These are phyloP conservation scores for Capsicum rhomboideum DNA, from an alignment of 257 asterid species.

Conservation along the genomic window DNA sequence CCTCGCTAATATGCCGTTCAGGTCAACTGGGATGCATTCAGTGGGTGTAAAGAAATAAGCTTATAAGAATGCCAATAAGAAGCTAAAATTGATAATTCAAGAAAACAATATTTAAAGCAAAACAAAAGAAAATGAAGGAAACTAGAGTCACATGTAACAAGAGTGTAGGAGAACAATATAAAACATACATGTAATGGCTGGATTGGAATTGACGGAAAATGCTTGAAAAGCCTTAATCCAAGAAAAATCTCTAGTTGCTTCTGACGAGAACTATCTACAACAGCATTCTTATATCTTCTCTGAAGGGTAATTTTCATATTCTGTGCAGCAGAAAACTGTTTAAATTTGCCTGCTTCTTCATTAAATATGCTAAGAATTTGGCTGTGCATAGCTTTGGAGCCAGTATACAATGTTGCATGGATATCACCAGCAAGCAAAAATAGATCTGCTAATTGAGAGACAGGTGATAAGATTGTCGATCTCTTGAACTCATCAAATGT, in stretches of 20 bases:
- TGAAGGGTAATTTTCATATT: constrained; percentile 90
- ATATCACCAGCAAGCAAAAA: constrained; percentile 89
- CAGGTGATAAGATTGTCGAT: constrained; percentile 84
- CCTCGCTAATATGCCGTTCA: not conserved
- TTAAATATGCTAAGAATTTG: constrained; percentile 96
- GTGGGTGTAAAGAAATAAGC: not conserved
- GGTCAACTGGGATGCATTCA: not conserved
- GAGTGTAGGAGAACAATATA: constrained; percentile 7
- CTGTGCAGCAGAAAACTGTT: constrained; percentile 98
- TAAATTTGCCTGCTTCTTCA: constrained; percentile 91
- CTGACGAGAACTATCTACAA: constrained; percentile 97
- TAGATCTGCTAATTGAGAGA: constrained; percentile 80
- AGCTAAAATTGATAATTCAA: not conserved
- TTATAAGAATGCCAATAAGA: not conserved
- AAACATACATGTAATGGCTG: constrained; percentile 72
- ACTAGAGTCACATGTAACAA: not conserved
- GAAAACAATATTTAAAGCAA: not conserved
- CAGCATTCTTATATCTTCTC: constrained; percentile 93
- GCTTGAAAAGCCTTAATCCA: constrained; percentile 89
- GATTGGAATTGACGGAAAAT: constrained; percentile 73
- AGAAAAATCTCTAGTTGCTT: constrained; percentile 91
- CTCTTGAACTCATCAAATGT: constrained; percentile 94
- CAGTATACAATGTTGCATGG: constrained; percentile 92
- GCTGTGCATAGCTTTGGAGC: constrained; percentile 99
- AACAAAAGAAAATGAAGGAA: not conserved